A percentile compares a stretch with the other conserved stretches of the same genome.
Evolutionary conservation across 371 early-diverging fungal species (phyloP).

Genomic region (Haplosporangium sp.): DNA sequence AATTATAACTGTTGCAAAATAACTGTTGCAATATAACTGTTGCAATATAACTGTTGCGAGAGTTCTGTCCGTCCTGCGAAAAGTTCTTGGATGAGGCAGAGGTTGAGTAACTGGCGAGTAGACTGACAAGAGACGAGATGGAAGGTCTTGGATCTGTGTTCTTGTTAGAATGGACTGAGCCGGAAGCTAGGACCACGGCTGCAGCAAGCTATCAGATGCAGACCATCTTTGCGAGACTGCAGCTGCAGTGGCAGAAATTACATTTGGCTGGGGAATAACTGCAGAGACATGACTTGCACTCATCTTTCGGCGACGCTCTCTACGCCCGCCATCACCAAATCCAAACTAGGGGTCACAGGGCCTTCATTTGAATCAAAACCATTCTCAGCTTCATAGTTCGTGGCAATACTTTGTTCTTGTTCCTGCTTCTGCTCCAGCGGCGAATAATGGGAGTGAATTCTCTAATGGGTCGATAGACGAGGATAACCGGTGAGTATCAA

Average conservation of each 20-base stretch:
- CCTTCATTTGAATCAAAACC: neutral
- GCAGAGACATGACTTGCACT: neutral
- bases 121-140: no score
- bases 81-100: no score
- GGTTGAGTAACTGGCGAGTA: no score
- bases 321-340: constrained; percentile 11
- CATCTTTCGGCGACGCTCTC: neutral
- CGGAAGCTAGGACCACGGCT: constrained; percentile 11
- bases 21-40: no score
- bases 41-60: no score
- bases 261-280: neutral
- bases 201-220: constrained; percentile 22
- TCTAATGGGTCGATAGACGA: neutral
- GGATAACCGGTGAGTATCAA: neutral
- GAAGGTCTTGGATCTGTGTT: neutral
- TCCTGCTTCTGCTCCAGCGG: no score
- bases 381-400: no score
- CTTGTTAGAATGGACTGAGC: neutral
- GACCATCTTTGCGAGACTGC: constrained; percentile 32
- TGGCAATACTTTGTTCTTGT: neutral
- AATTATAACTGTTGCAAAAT: neutral
- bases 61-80: no score
- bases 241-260: constrained; percentile 25
- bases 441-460: neutral
- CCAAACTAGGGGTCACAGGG: constrained; percentile 36